Conservation (phyloP, 2,329 filamentous ascomycete species). For the Lojkania enalia region DNA sequence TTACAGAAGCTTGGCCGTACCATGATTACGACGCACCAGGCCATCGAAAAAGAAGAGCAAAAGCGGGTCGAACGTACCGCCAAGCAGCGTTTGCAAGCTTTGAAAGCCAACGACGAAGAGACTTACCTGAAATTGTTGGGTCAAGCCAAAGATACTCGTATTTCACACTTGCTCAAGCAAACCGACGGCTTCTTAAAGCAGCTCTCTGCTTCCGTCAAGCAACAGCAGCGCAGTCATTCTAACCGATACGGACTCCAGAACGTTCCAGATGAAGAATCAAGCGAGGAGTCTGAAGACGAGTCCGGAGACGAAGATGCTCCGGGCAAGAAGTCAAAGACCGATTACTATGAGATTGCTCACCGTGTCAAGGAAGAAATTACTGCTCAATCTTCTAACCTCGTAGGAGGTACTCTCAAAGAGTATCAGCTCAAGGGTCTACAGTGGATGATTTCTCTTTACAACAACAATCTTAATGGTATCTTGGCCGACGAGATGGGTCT, state of each 20-base stretch:
- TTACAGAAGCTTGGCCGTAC: slow-evolving; percentile 83
- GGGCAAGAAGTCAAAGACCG: slow-evolving; percentile 72
- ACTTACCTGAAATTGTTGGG: slow-evolving; percentile 97
- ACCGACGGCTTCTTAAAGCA: slow-evolving; percentile 97
- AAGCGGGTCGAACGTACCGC: slow-evolving; percentile 96
- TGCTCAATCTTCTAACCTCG: slow-evolving; percentile 79
- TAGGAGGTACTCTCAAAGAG: slow-evolving; percentile 92
- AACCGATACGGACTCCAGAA: slow-evolving; percentile 74
- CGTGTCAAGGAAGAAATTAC: slow-evolving; percentile 91
- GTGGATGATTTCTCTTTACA: slow-evolving; percentile 99
- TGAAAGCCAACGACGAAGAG: slow-evolving; percentile 99
- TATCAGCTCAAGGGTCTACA: slow-evolving; percentile 98
- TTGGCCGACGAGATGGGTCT: slow-evolving; percentile 99
- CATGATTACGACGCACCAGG: slow-evolving; percentile 88
- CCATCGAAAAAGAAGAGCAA: slow-evolving; percentile 99
- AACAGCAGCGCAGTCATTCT: slow-evolving; percentile 82
- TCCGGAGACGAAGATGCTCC: slow-evolving; percentile 69
- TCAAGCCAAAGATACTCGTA: slow-evolving; percentile 98
- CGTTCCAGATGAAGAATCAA: slow-evolving; percentile 53
- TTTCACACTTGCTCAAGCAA: slow-evolving; percentile 93
- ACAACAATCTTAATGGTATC: slow-evolving; percentile 99
- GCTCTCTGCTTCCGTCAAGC: slow-evolving; percentile 90
- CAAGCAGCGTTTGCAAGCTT: slow-evolving; percentile 97
- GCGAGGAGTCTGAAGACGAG: slow-evolving; percentile 58
- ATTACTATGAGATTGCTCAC: slow-evolving; percentile 98